These are phyloP conservation scores for Phytophthora syringae DNA, from an alignment of 352 stramenopile genomes.

Conservation along the genomic window DNA sequence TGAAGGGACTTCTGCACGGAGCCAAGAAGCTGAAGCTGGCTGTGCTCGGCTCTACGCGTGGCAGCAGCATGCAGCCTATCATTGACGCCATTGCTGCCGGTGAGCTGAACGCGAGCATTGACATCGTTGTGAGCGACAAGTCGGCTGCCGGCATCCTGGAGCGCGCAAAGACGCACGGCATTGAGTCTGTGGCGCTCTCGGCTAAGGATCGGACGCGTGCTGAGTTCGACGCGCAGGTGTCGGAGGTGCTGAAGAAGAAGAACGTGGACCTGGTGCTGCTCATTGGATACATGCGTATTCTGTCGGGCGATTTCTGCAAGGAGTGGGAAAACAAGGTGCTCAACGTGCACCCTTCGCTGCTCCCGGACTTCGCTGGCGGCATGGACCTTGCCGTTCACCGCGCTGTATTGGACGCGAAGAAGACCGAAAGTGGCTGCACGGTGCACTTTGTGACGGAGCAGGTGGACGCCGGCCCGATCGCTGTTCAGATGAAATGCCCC, in stretches of 20 bases:
- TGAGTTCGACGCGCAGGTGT: conserved; percentile 96
- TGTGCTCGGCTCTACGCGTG: conserved; percentile 96
- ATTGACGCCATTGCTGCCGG: conserved; percentile 94
- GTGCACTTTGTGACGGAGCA: conserved; percentile 98
- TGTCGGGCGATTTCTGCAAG: conserved; percentile 95
- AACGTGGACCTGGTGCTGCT: conserved; percentile 97
- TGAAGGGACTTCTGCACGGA: conserved; percentile 91
- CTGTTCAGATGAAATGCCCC: conserved; percentile 95
- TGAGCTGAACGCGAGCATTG: conserved; percentile 94
- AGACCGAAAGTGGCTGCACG: conserved; percentile 97
- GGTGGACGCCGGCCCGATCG: conserved; percentile 98
- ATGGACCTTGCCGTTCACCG: conserved; percentile 99
- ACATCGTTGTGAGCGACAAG: conserved; percentile 98
- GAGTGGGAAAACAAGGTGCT: conserved; percentile 96
- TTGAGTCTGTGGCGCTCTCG: conserved; percentile 69
- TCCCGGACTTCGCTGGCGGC: conserved; percentile 98
- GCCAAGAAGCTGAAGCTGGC: conserved; percentile 90
- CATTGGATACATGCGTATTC: conserved; percentile 99
- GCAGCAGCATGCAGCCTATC: conserved; percentile 95
- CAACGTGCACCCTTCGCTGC: conserved; percentile 99
- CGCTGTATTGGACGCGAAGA: conserved; percentile 96
- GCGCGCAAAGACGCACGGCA: conserved; percentile 86
- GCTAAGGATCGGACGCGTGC: conserved; percentile 89
- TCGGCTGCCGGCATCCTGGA: conserved; percentile 93
- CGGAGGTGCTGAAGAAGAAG: conserved; percentile 89